Evolutionary conservation across 2,329 filamentous ascomycete species (phyloP).

Genomic region (Aureobasidium namibiae): DNA sequence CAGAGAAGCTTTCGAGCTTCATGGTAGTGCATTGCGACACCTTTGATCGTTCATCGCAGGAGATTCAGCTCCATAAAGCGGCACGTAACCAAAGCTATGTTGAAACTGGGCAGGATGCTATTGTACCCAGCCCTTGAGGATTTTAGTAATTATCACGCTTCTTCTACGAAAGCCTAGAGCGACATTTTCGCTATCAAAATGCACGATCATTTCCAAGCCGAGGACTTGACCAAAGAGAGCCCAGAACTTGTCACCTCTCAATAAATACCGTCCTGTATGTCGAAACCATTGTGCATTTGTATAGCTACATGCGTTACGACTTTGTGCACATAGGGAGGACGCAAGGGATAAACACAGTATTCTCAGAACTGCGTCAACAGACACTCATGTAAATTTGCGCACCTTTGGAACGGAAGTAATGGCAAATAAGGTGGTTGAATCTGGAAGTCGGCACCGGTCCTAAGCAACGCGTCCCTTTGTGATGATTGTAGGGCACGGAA

Average conservation of each 20-base stretch:
- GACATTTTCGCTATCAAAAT: too few relatives aligned
- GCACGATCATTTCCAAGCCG: too few relatives aligned
- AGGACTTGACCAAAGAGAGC: too few relatives aligned
- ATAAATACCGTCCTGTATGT: too few relatives aligned
- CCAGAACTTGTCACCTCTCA: too few relatives aligned
- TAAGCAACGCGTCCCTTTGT: background rate
- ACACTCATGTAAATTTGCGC: background rate
- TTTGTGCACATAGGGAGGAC: too few relatives aligned
- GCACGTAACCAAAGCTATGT: background rate
- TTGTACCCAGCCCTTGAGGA: too few relatives aligned
- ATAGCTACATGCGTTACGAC: too few relatives aligned
- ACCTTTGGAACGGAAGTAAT: background rate
- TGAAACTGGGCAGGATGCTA: background rate
- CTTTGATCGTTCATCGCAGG: background rate
- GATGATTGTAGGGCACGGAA: background rate
- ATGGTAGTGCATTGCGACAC: constrained; percentile 1
- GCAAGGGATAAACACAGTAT: background rate
- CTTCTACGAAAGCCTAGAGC: too few relatives aligned
- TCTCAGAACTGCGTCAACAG: background rate
- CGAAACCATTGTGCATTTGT: too few relatives aligned
- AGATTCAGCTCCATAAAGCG: background rate
- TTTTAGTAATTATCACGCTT: too few relatives aligned
- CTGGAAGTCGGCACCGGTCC: background rate
- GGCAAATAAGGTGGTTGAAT: background rate
- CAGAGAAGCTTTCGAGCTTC: background rate